Evolutionary conservation across 768 basidiomycete species (phyloP).

Genomic region (Cystofilobasidium macerans): DNA sequence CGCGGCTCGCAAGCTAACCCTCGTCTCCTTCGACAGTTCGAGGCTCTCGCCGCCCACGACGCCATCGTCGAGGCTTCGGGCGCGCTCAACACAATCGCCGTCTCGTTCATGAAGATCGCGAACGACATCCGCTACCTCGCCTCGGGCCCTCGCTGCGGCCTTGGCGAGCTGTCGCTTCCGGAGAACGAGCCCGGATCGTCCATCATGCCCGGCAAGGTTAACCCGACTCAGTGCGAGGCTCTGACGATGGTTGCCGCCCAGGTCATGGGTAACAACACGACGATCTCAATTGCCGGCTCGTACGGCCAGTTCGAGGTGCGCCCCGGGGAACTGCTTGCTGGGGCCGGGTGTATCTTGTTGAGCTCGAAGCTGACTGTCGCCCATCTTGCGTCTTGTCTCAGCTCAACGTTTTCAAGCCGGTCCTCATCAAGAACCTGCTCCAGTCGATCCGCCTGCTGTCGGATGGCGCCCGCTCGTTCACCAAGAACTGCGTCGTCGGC

Average conservation of each 20-base stretch:
- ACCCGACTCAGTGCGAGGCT: constrained; percentile 98
- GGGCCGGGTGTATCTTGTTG: too few species aligned
- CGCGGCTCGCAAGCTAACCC: neutral
- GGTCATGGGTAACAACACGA: constrained; percentile 93
- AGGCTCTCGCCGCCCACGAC: constrained; percentile 95
- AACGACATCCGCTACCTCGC: constrained; percentile 97
- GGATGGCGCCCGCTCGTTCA: constrained; percentile 91
- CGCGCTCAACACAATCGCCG: constrained; percentile 90
- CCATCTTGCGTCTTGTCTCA: constrained; percentile 33
- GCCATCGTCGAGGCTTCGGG: constrained; percentile 96
- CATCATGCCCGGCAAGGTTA: constrained; percentile 99
- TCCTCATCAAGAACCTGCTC: constrained; percentile 93
- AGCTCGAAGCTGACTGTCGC: neutral
- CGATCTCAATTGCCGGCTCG: constrained; percentile 81
- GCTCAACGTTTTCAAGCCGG: constrained; percentile 99
- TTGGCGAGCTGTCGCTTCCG: constrained; percentile 85
- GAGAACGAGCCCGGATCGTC: constrained; percentile 99
- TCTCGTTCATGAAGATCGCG: constrained; percentile 97
- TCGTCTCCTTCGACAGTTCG: constrained; percentile 55
- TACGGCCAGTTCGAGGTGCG: constrained; percentile 94
- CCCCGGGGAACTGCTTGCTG: neutral
- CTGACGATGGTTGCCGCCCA: constrained; percentile 98
- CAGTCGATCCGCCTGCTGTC: constrained; percentile 87
- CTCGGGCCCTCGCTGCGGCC: constrained; percentile 92
- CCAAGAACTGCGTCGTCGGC: constrained; percentile 91